phyloP scores from a whole-genome alignment of 257 asterid genomes.

The Fraxinus anomala region DNA sequence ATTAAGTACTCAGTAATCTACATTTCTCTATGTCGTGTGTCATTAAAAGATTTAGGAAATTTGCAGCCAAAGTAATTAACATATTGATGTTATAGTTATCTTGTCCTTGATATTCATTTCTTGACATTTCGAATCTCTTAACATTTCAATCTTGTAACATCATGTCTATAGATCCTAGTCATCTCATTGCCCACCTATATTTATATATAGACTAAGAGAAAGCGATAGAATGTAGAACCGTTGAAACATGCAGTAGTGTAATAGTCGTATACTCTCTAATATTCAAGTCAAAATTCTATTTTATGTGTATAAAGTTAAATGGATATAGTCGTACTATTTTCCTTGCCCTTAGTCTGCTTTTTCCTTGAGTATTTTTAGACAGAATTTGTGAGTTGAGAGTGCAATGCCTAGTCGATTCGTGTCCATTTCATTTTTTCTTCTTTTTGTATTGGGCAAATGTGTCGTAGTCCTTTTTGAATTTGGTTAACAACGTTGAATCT shows the following conservation, averaged over 20 bases:
- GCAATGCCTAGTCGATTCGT: not conserved
- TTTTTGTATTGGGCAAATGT: not conserved
- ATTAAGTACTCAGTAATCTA: not conserved
- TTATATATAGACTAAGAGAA: not conserved
- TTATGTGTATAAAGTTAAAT: too few species aligned
- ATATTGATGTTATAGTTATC: not conserved
- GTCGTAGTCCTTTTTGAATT: not conserved
- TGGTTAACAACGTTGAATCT: too few species aligned
- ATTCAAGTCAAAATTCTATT: too few species aligned
- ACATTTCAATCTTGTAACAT: not conserved
- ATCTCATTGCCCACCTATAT: not conserved
- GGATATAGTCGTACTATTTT: not conserved
- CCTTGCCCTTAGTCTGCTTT: too few species aligned
- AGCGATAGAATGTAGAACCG: not conserved
- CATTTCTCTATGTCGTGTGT: not conserved
- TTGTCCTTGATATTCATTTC: not conserved
- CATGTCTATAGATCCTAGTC: too few species aligned
- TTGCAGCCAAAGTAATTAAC: not conserved
- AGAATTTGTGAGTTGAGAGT: not conserved
- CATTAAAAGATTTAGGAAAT: not conserved
- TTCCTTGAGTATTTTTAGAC: too few species aligned
- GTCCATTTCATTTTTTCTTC: too few species aligned
- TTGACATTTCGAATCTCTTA: not conserved
- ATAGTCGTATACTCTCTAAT: not conserved
- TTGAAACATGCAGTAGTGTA: not conserved